These are phyloP conservation scores for Microstegium vimineum DNA, from an alignment of 176 grass and related monocot species.

Conservation along the genomic window DNA sequence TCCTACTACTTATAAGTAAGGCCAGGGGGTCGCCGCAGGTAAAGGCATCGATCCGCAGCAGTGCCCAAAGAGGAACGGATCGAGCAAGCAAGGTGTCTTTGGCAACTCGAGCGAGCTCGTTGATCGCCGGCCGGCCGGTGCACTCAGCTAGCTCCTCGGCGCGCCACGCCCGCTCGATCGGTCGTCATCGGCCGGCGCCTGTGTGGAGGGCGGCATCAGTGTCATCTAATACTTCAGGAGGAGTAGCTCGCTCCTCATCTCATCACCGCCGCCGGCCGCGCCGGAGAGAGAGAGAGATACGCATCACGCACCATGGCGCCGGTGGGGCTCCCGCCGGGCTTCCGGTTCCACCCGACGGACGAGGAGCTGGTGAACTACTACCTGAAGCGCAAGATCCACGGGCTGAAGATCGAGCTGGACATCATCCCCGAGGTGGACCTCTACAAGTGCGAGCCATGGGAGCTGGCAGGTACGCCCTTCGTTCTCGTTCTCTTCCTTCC, in stretches of 20 bases:
- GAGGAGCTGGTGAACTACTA: slow-evolving; percentile 98
- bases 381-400: slow-evolving; percentile 98
- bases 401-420: slow-evolving; percentile 91
- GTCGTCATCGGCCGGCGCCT: no score
- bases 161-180: no score
- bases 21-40: slow-evolving; percentile 8
- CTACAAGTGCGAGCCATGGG: slow-evolving; percentile 99
- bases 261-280: background rate
- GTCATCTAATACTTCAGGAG: background rate
- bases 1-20: slow-evolving; percentile 52
- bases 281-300: background rate
- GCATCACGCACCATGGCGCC: slow-evolving; percentile 53
- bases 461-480: slow-evolving; percentile 60
- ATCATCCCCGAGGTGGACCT: slow-evolving; percentile 98
- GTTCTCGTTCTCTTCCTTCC: no score
- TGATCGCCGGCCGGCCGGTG: background rate
- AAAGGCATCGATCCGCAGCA: slow-evolving; percentile 54
- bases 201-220: no score
- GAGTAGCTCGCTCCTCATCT: background rate
- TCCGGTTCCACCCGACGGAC: slow-evolving; percentile 92
- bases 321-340: slow-evolving; percentile 93
- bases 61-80: slow-evolving; percentile 37
- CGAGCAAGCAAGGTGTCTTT: slow-evolving; percentile 65
- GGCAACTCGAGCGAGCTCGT: background rate
- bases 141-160: no score